Percentiles rank a stretch among this genome's conserved stretches.
phyloP scores from a whole-genome alignment of 768 basidiomycete genomes.

The Candolleomyces aberdarensis region DNA sequence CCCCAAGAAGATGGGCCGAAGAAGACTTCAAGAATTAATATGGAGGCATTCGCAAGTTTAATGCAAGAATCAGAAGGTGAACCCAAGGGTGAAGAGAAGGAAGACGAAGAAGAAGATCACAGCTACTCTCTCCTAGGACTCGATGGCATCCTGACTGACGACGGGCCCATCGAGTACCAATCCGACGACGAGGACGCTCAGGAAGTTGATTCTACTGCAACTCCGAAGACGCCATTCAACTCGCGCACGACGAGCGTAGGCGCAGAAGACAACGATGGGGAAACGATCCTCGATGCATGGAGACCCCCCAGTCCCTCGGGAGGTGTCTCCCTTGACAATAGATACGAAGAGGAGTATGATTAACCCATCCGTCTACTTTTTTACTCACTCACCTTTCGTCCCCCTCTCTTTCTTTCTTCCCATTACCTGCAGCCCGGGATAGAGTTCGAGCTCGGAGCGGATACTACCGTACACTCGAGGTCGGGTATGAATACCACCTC shows the following conservation, averaged over 20 bases:
- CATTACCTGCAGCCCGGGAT: conserved; percentile 7
- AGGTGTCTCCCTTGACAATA: conserved; percentile 14
- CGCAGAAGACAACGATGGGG: conserved; percentile 15
- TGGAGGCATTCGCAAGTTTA: conserved; percentile 53
- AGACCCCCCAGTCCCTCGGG: conserved; percentile 29
- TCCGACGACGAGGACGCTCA: not conserved
- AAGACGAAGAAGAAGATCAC: conserved; percentile 21
- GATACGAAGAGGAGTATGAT: conserved; percentile 41
- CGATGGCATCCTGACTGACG: conserved; percentile 6
- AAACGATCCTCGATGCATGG: conserved; percentile 46
- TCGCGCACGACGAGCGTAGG: not conserved
- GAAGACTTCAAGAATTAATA: conserved; percentile 44
- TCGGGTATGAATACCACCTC: too few relatives aligned
- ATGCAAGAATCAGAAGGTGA: conserved; percentile 23
- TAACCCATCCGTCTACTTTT: conserved; percentile 14
- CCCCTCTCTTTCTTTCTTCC: conserved; percentile 18
- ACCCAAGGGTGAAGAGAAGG: conserved; percentile 26
- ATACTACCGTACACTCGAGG: not conserved
- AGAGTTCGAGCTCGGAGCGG: not conserved
- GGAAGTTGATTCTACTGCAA: not conserved
- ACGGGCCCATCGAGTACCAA: conserved; percentile 11
- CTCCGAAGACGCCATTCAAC: conserved; percentile 1
- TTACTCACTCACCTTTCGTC: conserved; percentile 18
- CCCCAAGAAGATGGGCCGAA: not conserved
- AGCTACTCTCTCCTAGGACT: conserved; percentile 12